These are phyloP conservation scores for Leucocoprinus leucothites DNA, from an alignment of 768 basidiomycete genomes.

Conservation along the genomic window DNA sequence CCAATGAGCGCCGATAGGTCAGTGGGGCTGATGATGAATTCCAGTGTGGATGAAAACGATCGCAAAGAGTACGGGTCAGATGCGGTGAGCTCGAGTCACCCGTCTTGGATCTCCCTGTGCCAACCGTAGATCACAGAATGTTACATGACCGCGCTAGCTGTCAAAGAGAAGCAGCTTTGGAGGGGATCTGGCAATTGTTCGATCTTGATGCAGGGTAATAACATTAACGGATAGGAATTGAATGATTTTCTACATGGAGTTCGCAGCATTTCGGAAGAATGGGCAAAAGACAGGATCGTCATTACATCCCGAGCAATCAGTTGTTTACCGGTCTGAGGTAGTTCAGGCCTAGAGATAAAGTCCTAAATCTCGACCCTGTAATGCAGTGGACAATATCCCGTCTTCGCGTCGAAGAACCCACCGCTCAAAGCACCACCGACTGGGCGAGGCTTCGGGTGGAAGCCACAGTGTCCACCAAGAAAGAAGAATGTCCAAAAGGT, in stretches of 20 bases:
- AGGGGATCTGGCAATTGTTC: background rate
- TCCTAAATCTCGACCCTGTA: background rate
- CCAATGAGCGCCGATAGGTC: background rate
- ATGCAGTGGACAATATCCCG: background rate
- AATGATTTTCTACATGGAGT: background rate
- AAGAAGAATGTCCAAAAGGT: background rate
- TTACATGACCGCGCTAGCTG: conserved; percentile 1
- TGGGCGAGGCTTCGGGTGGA: conserved; percentile 1
- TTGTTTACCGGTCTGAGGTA: no score
- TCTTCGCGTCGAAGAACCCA: background rate
- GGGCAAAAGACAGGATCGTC: no score
- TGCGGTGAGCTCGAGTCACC: background rate
- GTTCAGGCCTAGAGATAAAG: background rate
- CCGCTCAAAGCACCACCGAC: conserved; percentile 3
- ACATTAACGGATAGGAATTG: conserved; percentile 6
- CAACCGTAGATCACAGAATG: conserved; percentile 1
- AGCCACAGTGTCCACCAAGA: background rate
- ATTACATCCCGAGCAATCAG: no score
- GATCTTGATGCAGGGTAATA: background rate
- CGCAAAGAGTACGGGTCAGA: background rate
- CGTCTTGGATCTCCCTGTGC: background rate
- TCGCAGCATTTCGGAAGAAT: no score
- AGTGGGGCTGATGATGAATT: background rate
- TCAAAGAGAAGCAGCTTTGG: background rate
- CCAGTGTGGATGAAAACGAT: background rate